A percentile compares a stretch with the other conserved stretches of the same genome.
These are phyloP conservation scores for Arachnopeziza araneosa DNA, from an alignment of 2,329 filamentous ascomycete species.

Conservation along the genomic window DNA sequence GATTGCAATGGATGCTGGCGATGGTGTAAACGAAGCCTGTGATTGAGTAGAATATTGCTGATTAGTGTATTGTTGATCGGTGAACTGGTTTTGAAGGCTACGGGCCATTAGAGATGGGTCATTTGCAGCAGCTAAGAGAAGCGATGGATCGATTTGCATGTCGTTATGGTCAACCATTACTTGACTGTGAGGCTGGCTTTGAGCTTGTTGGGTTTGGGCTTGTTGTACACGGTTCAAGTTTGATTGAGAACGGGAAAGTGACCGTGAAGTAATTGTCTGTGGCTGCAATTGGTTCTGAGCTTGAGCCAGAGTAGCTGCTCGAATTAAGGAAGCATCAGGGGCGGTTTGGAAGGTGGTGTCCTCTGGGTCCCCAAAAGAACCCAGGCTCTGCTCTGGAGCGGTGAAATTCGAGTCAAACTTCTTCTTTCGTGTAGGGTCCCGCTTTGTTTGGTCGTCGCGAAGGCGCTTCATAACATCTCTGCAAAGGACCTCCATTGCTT, in stretches of 20 bases:
- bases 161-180: constrained; percentile 38
- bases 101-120: constrained; percentile 31
- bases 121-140: constrained; percentile 48
- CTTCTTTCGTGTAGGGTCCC: constrained; percentile 43
- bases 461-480: constrained; percentile 74
- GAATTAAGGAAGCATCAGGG: constrained; percentile 24
- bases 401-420: constrained; percentile 33
- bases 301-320: constrained; percentile 26
- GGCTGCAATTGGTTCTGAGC: constrained; percentile 27
- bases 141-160: constrained; percentile 58
- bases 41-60: constrained; percentile 34
- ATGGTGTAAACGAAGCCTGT: constrained; percentile 33
- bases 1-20: constrained; percentile 45
- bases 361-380: constrained; percentile 21
- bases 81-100: constrained; percentile 28
- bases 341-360: constrained; percentile 22
- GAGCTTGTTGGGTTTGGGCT: constrained; percentile 14
- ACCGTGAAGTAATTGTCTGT: constrained; percentile 11
- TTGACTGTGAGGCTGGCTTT: constrained; percentile 13
- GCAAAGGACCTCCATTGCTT: constrained; percentile 65
- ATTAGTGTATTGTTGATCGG: constrained; percentile 27
- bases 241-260: constrained; percentile 15
- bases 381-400: constrained; percentile 19
- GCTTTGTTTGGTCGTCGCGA: constrained; percentile 58
- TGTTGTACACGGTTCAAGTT: constrained; percentile 17